These are phyloP conservation scores for Solanum gandarillasii DNA, from an alignment of 257 asterid species.

Conservation along the genomic window DNA sequence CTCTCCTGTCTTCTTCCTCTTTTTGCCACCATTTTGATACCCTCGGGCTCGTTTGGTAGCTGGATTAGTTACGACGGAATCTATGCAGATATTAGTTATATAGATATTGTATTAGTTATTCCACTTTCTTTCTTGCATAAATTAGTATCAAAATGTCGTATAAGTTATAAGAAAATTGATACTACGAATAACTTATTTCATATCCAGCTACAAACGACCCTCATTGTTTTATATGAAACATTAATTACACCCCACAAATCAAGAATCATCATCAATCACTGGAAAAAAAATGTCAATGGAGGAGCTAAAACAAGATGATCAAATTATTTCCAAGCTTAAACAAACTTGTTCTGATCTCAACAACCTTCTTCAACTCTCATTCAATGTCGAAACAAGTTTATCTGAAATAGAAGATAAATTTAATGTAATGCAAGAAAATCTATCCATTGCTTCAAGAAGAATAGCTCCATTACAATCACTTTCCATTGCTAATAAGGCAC, in stretches of 20 bases:
- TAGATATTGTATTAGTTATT: background rate
- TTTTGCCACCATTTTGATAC: background rate
- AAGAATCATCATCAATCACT: background rate
- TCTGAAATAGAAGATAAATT: constrained; percentile 27
- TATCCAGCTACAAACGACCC: background rate
- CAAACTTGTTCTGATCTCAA: constrained; percentile 35
- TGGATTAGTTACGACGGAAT: background rate
- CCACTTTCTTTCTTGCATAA: background rate
- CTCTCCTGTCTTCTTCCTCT: background rate
- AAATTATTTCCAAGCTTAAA: constrained; percentile 18
- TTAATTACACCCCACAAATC: background rate
- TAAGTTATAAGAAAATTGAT: too few species aligned
- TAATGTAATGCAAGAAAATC: constrained; percentile 20
- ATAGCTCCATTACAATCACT: constrained; percentile 65
- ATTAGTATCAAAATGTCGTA: background rate
- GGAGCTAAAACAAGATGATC: constrained; percentile 25
- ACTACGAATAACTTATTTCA: background rate
- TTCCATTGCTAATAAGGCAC: constrained; percentile 65
- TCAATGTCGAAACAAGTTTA: constrained; percentile 21
- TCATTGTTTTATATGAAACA: background rate
- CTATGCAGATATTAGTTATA: too few species aligned
- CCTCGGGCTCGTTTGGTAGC: background rate
- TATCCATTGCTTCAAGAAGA: constrained; percentile 33
- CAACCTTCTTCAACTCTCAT: constrained; percentile 30
- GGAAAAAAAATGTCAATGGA: constrained; percentile 19